Evolutionary conservation across 1,284 basidiomycete species (phyloP).

Genomic region (Tilletia caries): DNA sequence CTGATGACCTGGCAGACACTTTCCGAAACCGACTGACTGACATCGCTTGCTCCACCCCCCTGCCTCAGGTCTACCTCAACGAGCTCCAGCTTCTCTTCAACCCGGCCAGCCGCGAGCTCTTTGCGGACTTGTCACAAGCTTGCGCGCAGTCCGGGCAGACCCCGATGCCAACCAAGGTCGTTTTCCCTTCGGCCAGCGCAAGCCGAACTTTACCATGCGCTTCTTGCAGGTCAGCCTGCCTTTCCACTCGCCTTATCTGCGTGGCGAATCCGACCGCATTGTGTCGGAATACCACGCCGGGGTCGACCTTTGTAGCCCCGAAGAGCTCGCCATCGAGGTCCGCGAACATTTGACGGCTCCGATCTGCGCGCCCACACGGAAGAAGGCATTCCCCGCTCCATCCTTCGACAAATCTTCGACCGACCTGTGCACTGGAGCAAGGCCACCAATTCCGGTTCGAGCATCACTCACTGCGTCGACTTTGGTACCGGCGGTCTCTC

Average conservation of each 20-base stretch:
- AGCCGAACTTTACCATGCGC: conserved; percentile 85
- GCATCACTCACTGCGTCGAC: conserved; percentile 85
- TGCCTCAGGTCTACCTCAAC: conserved; percentile 76
- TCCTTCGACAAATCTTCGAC: conserved; percentile 74
- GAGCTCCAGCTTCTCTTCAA: conserved; percentile 89
- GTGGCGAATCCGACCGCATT: conserved; percentile 71
- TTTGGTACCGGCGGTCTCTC: conserved; percentile 92
- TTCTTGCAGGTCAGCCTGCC: conserved; percentile 93
- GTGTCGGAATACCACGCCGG: conserved; percentile 64
- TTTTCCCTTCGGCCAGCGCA: conserved; percentile 85
- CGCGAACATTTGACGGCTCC: conserved; percentile 72
- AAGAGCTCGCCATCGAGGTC: conserved; percentile 76
- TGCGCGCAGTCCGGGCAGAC: conserved; percentile 84
- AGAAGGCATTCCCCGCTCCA: conserved; percentile 31
- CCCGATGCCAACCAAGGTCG: conserved; percentile 88
- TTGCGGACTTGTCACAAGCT: conserved; percentile 83
- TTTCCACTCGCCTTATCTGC: conserved; percentile 85
- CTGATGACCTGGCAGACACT: too few relatives aligned
- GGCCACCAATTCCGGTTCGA: conserved; percentile 73
- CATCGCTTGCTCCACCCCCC: conserved; percentile 3
- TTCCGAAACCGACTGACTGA: too few relatives aligned
- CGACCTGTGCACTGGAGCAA: conserved; percentile 86
- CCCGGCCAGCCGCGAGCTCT: conserved; percentile 85
- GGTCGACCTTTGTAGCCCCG: conserved; percentile 62
- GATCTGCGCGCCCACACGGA: conserved; percentile 27